These are phyloP conservation scores for Venustampulla echinocandica DNA, from an alignment of 495 filamentous ascomycete genomes.

Conservation along the genomic window DNA sequence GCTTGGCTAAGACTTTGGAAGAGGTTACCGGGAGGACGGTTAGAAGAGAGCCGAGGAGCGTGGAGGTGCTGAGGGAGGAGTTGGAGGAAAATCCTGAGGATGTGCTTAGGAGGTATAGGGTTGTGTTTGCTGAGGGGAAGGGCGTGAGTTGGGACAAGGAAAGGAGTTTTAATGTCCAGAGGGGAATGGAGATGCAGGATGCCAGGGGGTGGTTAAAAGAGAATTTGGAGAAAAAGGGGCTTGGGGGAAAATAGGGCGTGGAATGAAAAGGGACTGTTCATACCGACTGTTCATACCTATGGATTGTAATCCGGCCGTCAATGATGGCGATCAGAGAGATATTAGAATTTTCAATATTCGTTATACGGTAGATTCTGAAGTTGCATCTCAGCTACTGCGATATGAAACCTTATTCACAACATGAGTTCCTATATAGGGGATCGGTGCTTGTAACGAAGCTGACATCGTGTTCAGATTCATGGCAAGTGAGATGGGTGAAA, in stretches of 20 bases:
- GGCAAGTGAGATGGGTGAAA: too few species aligned
- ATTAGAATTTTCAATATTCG: too few species aligned
- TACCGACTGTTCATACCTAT: too few species aligned
- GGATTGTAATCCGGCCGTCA: too few species aligned
- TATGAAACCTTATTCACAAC: too few species aligned
- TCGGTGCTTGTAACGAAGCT: too few species aligned
- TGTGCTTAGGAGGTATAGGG: constrained; percentile 47
- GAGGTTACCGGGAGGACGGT: constrained; percentile 32
- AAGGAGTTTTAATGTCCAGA: constrained; percentile 37
- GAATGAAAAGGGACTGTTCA: neutral
- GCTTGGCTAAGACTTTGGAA: constrained; percentile 55
- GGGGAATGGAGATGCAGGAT: constrained; percentile 32
- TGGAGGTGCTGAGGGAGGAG: constrained; percentile 17
- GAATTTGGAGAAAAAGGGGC: constrained; percentile 6
- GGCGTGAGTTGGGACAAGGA: constrained; percentile 51
- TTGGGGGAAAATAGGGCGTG: neutral
- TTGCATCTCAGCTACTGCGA: too few species aligned
- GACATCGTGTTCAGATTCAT: too few species aligned
- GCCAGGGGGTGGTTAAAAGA: constrained; percentile 33
- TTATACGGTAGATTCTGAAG: too few species aligned
- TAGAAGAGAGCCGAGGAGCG: neutral
- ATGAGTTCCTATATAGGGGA: too few species aligned
- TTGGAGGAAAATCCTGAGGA: constrained; percentile 39
- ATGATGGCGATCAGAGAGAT: too few species aligned
- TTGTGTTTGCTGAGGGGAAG: constrained; percentile 47